Base-by-base conservation (phyloP, 2,329 filamentous ascomycete species). In the Cadophora sp. region DNA sequence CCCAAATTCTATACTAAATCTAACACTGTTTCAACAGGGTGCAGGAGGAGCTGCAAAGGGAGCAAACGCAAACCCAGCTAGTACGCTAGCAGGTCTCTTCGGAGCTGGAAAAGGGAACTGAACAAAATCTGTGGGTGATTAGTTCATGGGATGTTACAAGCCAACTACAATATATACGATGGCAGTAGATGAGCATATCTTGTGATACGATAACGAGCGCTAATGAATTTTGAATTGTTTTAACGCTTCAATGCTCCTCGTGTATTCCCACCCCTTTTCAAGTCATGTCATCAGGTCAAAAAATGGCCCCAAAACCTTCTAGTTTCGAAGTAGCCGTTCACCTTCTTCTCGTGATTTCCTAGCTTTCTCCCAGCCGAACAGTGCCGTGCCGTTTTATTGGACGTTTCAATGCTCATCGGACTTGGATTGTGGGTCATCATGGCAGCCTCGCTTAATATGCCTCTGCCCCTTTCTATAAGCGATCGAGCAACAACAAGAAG, bases 11-110 rank as follows among this genome's bases (percentile, higher is more conserved):
- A 9, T 7, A 39, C 27, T 39, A 39, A 9, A 9, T 9, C 36
- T 33, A n/a, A 53, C 16, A 9, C 3, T 53, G 5, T 39, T 39
- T 39, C 7, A 14, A 33, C 6, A 53, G 50, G 50, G 50, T 3
- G 50, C 50, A 14, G 50, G 47, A 27, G 47, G 41, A n/a, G n/a
- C n/a, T 45, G 18, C 24, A 14, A 53, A 33, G 16, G 16, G 24
- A 24, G 55, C 55, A 41, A 30, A 8, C 13, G 55, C 18, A 14
- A 43, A 30, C 24, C 56, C 30, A 36, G 64, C 50, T 33, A 58
- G 59, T 33, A 59, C 48, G 7, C 27, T 66, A 8, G 64, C 64
- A 22, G 58, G 48, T 58, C 50, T 66, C 8, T 66, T 66, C n/a
- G 64, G 59, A 18, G 27, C 27, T 6, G 62, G 62, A 18, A 53